phyloP scores from a whole-genome alignment of 352 stramenopile genomes.

The Globisporangium viniferum region DNA sequence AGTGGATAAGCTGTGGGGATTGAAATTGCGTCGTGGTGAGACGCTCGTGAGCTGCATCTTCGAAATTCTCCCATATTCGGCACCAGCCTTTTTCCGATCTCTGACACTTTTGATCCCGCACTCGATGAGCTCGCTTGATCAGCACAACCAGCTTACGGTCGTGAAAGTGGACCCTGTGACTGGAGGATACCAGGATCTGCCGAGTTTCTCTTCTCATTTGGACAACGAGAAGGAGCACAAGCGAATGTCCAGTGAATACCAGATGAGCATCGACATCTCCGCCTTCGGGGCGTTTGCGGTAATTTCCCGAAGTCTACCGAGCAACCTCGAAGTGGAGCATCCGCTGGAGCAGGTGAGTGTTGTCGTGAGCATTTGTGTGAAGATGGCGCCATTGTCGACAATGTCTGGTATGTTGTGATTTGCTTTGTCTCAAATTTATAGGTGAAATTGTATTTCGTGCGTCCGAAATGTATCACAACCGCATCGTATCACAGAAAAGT shows the following conservation, averaged over 20 bases:
- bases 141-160: conserved; percentile 16
- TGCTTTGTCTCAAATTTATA: neutral
- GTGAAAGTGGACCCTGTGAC: conserved; percentile 28
- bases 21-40: conserved; percentile 26
- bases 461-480: conserved; percentile 10
- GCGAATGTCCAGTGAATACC: neutral
- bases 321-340: conserved; percentile 11
- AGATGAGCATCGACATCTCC: neutral
- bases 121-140: conserved; percentile 13
- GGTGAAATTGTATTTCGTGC: conserved; percentile 14
- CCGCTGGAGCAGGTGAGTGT: conserved; percentile 18
- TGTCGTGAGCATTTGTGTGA: neutral
- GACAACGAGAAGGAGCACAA: neutral
- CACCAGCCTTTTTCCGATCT: conserved; percentile 25
- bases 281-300: conserved; percentile 17
- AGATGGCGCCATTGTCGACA: no score
- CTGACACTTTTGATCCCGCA: conserved; percentile 32
- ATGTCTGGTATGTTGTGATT: neutral
- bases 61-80: conserved; percentile 35
- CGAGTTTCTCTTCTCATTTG: neutral
- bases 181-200: conserved; percentile 9
- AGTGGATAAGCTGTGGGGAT: neutral
- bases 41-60: conserved; percentile 44
- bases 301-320: conserved; percentile 4
- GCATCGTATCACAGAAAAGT: neutral